Evolutionary conservation across 108 stramenopile species (phyloP), one percentile per base, ranked within the genome.

Genomic region (Stephanodiscus minutulus): DNA sequence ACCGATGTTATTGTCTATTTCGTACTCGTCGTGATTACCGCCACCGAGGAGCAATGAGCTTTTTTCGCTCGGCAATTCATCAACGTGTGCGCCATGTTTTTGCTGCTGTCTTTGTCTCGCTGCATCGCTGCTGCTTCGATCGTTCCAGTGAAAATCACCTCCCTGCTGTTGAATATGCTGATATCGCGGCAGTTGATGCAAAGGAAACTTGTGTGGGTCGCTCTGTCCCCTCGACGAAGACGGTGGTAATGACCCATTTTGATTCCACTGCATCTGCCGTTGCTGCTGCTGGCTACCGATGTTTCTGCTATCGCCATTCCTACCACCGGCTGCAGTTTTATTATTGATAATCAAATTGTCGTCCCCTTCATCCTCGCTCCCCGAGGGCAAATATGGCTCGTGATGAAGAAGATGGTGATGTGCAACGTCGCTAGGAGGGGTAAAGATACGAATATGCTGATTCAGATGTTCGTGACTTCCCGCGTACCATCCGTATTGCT

Each of bases 351-450:
- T 55, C 35, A 39, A 25, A 69, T 0, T 37, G 36, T 11, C 9
- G 10, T 61, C 39, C 39, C 39, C 39, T 39, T 39, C 39, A 72
- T 77, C 76, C 28, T 72, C 76, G 48, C 64, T 72, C n/a, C 72
- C 72, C 6, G 64, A 66, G 21, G 76, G 76, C 39, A 39, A 39
- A 11, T 39, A 39, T 11, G 11, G 10, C 11, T 39, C 10, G 1
- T 11, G 39, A 11, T 9, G 39, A 39, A 11, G 11, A 39, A 39
- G 39, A 39, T 39, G 39, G 39, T 39, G 39, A 39, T 39, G 39
- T 39, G 39, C 39, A 39, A 39, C 39, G 9, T 39, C 39, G 39
- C 7, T 39, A 39, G 39, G 39, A 39, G 39, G 39, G 39, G 39
- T 39, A 39, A 39, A 39, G 39, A 39, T 11, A 11, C 39, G 39